Conservation (phyloP, 106 monocot genomes). For the Platanthera zijinensis region DNA sequence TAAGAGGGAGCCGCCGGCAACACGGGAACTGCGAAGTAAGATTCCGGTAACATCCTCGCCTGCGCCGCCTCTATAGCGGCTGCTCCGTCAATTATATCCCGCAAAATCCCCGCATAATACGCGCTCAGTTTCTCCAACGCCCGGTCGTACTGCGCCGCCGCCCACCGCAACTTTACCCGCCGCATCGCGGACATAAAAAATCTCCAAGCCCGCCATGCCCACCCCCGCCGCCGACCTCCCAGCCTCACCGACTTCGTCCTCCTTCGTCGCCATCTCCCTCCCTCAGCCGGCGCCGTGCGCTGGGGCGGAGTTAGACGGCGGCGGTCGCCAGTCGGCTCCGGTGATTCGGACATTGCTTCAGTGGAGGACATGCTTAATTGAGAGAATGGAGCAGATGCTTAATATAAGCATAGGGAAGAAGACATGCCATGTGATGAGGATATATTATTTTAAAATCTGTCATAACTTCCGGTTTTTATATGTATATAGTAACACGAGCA, state of each 20-base stretch:
- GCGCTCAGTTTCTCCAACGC: not conserved
- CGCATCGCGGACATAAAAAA: slow-evolving; percentile 4
- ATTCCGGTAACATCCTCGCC: slow-evolving; percentile 7
- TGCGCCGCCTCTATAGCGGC: slow-evolving; percentile 13
- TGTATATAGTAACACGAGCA: too few species aligned
- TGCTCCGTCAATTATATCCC: slow-evolving; percentile 7
- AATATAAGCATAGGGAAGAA: too few species aligned
- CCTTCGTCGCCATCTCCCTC: not conserved
- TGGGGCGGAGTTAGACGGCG: not conserved
- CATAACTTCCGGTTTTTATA: too few species aligned
- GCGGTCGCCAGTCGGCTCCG: not conserved
- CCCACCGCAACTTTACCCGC: slow-evolving; percentile 5
- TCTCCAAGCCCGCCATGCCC: not conserved
- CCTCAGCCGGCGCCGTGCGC: not conserved
- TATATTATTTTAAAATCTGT: too few species aligned
- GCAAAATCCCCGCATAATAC: not conserved
- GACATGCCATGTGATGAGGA: too few species aligned
- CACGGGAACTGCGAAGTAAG: slow-evolving; percentile 12
- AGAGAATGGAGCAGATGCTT: not conserved
- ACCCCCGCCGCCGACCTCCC: not conserved
- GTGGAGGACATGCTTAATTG: not conserved
- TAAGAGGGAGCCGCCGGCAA: slow-evolving; percentile 2
- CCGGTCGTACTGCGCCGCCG: not conserved
- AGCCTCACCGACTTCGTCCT: not conserved
- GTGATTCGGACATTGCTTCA: not conserved